phyloP scores from a whole-genome alignment of 2,329 filamentous ascomycete species.

The Sphaerulina musiva region DNA sequence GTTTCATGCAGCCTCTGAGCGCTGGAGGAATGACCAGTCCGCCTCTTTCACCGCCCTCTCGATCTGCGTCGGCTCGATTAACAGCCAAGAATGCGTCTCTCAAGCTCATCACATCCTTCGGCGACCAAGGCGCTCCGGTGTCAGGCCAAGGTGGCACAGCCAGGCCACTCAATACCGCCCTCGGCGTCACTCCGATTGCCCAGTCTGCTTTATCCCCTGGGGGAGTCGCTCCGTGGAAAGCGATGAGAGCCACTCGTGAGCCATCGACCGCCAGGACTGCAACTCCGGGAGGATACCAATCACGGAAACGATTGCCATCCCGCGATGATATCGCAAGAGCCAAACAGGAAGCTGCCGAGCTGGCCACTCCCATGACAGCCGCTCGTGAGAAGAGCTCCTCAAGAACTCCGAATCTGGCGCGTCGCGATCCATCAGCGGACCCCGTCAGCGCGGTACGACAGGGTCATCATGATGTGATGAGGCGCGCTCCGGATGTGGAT shows the following conservation, averaged over 20 bases:
- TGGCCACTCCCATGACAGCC: constrained; percentile 54
- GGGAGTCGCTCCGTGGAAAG: constrained; percentile 41
- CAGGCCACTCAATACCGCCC: constrained; percentile 5
- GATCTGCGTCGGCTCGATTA: constrained; percentile 45
- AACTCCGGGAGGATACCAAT: constrained; percentile 53
- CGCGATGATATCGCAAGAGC: constrained; percentile 38
- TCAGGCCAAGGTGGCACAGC: constrained; percentile 5
- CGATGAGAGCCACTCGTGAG: constrained; percentile 34
- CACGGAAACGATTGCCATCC: constrained; percentile 61
- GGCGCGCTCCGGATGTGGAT: constrained; percentile 13
- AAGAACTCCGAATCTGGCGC: constrained; percentile 7
- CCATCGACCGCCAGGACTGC: constrained; percentile 50
- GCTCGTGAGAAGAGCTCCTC: constrained; percentile 45
- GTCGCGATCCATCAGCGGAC: constrained; percentile 23
- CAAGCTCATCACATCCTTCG: constrained; percentile 88
- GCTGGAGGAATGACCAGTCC: constrained; percentile 58
- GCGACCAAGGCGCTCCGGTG: constrained; percentile 55
- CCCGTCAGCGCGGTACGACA: constrained; percentile 27
- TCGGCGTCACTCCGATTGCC: constrained; percentile 78
- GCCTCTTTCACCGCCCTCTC: constrained; percentile 64
- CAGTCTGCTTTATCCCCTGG: constrained; percentile 61
- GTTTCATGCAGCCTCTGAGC: constrained; percentile 32
- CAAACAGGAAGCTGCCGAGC: constrained; percentile 55
- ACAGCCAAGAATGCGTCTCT: constrained; percentile 75
- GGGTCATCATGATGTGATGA: constrained; percentile 17